A percentile compares a stretch with the other conserved stretches of the same genome.
phyloP scores from a whole-genome alignment of 2,329 filamentous ascomycete species.

The Sclerotinia borealis region DNA sequence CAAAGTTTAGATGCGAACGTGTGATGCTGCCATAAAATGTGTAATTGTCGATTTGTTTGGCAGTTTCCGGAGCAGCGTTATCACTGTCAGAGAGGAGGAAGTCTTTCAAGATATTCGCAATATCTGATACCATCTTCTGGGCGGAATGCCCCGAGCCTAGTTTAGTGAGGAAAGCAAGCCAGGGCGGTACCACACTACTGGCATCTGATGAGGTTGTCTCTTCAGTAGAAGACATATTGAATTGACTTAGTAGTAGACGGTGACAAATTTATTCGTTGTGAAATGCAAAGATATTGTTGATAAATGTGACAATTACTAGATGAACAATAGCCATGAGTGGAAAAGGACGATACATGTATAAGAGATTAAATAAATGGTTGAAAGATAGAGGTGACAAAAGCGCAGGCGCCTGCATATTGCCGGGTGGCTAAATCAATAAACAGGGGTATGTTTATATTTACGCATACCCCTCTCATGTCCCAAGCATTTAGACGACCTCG shows the following conservation, averaged over 20 bases:
- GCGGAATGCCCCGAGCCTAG: background rate
- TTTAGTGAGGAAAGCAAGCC: background rate
- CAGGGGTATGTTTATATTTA: background rate
- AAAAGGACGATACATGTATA: background rate
- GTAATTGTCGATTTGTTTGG: background rate
- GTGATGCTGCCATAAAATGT: background rate
- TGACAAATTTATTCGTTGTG: background rate
- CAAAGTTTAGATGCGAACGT: too few relatives aligned
- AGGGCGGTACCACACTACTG: background rate
- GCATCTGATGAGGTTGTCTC: too few relatives aligned
- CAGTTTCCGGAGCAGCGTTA: background rate
- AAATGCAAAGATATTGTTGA: background rate
- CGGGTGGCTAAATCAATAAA: background rate
- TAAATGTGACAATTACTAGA: background rate
- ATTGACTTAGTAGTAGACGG: background rate
- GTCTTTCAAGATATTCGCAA: background rate
- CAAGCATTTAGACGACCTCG: background rate
- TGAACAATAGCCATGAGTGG: background rate
- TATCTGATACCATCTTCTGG: background rate
- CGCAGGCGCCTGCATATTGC: background rate
- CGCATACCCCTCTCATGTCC: background rate
- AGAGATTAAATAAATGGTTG: too few relatives aligned
- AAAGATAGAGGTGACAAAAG: too few relatives aligned
- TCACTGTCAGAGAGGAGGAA: background rate
- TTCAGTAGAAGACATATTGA: background rate